These are phyloP conservation scores for Penicillium crystallinum DNA, from an alignment of 495 filamentous ascomycete genomes.

Conservation along the genomic window DNA sequence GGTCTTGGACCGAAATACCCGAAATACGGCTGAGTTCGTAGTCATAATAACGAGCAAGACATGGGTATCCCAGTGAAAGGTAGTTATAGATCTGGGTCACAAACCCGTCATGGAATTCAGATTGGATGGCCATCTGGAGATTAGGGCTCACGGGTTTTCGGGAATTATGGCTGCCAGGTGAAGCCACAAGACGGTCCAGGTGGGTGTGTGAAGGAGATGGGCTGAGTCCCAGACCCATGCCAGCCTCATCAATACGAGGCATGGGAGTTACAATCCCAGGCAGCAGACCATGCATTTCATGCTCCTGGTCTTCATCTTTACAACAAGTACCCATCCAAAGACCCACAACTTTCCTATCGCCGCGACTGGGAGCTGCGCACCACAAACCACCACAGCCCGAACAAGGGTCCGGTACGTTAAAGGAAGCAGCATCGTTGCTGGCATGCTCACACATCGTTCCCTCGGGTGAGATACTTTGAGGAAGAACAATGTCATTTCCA, in stretches of 20 bases:
- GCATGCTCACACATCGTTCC: constrained; percentile 71
- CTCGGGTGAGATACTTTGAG: constrained; percentile 71
- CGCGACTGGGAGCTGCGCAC: constrained; percentile 25
- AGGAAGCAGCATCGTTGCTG: constrained; percentile 8
- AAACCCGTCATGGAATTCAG: constrained; percentile 76
- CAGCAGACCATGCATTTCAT: constrained; percentile 4
- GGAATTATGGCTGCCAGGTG: neutral
- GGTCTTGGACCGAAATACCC: constrained; percentile 54
- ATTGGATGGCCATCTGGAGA: constrained; percentile 48
- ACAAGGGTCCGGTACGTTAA: constrained; percentile 7
- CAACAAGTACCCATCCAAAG: constrained; percentile 65
- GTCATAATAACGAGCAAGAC: constrained; percentile 75
- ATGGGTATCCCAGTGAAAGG: constrained; percentile 83
- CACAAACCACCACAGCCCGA: constrained; percentile 36
- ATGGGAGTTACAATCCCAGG: constrained; percentile 27
- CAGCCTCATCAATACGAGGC: constrained; percentile 10
- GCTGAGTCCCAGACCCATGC: constrained; percentile 1
- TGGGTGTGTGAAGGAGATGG: constrained; percentile 1
- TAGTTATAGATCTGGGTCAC: constrained; percentile 96
- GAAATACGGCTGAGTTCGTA: constrained; percentile 76
- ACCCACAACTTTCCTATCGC: constrained; percentile 36
- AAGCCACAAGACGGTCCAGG: neutral
- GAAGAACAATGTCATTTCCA: constrained; percentile 68
- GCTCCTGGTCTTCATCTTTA: constrained; percentile 11
- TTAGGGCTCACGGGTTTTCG: constrained; percentile 25